Base-by-base conservation (phyloP, 192 early-diverging fungal species). In the Rhizophagus clarus region DNA sequence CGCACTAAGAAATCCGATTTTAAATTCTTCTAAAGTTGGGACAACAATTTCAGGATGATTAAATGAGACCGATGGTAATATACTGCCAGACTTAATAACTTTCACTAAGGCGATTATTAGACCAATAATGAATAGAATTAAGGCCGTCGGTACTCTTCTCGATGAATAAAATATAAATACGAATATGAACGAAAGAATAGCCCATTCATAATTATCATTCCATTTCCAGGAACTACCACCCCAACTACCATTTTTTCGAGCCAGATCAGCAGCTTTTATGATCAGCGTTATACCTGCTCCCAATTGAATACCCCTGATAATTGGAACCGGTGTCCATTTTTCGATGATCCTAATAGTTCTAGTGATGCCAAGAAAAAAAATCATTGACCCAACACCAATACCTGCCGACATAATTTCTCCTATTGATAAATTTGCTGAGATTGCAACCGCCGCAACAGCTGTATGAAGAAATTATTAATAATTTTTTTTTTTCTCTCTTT, bases 361-460 rank as follows among this genome's bases (percentile, higher is more conserved):
- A 51, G 94, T 95, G 28, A 91, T 60, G 17, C 92, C 90, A n/a
- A 94, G 85, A 80, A 91, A 67, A 70, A 94, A 82, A 73, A 94
- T 82, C 24, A 93, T 83, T 2, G 87, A 85, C 32, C 90, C 90
- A 71, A 95, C 91, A 32, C 88, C 88, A 87, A 94, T 70, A 76
- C 93, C 91, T 29, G 93, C 91, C 14, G 91, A 87, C 80, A 92
- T 93, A 34, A 95, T 88, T 82, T 94, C 87, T 15, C 85, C 88
- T n/a, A 88, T 82, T 28, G 92, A 87, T 85, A 95, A 89, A 51
- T 91, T 87, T 80, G 87, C 91, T 12, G 92, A 84, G 67, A 95
- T 83, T 1, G 94, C 96, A 68, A 96, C 91, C 9, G 95, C 93
- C 12, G 95, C 90, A 82, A 96, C 93, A 2, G 93, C 89, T 93